A percentile compares a stretch with the other conserved stretches of the same genome.
These are phyloP conservation scores for Fomitopsis serialis DNA, from an alignment of 768 basidiomycete genomes.

Conservation along the genomic window DNA sequence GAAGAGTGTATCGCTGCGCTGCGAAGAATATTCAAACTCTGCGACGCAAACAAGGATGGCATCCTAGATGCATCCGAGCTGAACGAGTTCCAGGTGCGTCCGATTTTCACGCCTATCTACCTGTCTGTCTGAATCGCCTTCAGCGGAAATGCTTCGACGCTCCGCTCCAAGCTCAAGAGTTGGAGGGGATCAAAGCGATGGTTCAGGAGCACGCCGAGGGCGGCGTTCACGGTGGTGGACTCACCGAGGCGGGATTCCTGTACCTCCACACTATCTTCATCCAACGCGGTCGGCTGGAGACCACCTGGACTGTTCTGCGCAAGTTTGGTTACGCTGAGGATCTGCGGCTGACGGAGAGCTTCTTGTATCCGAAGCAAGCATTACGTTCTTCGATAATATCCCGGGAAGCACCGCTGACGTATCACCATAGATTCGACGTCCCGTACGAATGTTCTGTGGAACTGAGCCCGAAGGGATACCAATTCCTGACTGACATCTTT, in stretches of 20 bases:
- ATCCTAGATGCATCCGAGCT: conserved; percentile 85
- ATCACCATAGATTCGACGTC: conserved; percentile 74
- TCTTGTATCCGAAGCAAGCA: conserved; percentile 81
- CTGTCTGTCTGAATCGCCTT: conserved; percentile 1
- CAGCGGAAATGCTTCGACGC: conserved; percentile 94
- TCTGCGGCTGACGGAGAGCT: conserved; percentile 80
- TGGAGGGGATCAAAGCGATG: conserved; percentile 94
- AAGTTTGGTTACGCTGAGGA: conserved; percentile 97
- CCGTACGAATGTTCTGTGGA: conserved; percentile 93
- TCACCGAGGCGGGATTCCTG: conserved; percentile 91
- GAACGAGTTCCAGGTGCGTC: conserved; percentile 89
- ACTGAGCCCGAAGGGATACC: conserved; percentile 88
- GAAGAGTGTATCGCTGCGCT: conserved; percentile 87
- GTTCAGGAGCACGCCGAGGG: conserved; percentile 75
- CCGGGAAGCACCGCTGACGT: conserved; percentile 7
- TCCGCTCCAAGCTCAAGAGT: conserved; percentile 85
- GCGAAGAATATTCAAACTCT: conserved; percentile 92
- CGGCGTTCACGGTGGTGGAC: conserved; percentile 69
- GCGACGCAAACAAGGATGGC: conserved; percentile 92
- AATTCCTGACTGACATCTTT: conserved; percentile 96
- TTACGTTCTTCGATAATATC: not conserved
- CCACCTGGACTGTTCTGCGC: conserved; percentile 94
- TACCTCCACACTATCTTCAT: conserved; percentile 97
- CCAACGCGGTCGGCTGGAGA: conserved; percentile 90
- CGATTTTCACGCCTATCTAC: not conserved